These are phyloP conservation scores for Gracilaria domingensis DNA, from an alignment of 23 red algal genomes.

Conservation along the genomic window DNA sequence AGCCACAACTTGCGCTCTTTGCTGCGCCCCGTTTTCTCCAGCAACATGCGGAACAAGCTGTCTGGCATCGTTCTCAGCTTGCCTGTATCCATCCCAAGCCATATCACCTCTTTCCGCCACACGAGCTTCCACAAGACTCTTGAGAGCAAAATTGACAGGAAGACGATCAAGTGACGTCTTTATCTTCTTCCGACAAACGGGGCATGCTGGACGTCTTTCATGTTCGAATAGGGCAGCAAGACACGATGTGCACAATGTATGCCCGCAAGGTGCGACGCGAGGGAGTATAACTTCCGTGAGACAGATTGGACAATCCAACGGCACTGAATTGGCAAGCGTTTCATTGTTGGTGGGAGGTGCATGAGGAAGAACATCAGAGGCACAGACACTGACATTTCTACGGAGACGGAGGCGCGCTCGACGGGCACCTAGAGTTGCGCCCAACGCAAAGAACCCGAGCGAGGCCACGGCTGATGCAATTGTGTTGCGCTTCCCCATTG, in stretches of 20 bases:
- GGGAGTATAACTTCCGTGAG: slow-evolving; percentile 62
- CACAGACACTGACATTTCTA: not conserved
- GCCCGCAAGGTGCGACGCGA: slow-evolving; percentile 62
- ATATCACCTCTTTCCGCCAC: slow-evolving; percentile 33
- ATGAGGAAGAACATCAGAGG: not conserved
- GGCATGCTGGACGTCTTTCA: slow-evolving; percentile 61
- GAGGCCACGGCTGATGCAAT: slow-evolving; percentile 39
- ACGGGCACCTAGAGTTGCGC: slow-evolving; percentile 43
- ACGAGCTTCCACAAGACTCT: slow-evolving; percentile 55
- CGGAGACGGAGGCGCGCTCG: slow-evolving; percentile 26
- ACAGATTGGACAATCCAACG: slow-evolving; percentile 69
- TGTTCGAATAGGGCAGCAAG: slow-evolving; percentile 54
- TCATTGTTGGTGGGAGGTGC: not conserved
- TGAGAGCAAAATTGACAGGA: slow-evolving; percentile 72
- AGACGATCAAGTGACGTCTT: slow-evolving; percentile 32
- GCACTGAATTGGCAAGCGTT: not conserved
- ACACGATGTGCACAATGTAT: slow-evolving; percentile 68
- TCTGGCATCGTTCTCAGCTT: slow-evolving; percentile 54
- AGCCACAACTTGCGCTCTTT: slow-evolving; percentile 32
- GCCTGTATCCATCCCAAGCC: slow-evolving; percentile 45
- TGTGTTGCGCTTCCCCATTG: slow-evolving; percentile 52
- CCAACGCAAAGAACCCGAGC: slow-evolving; percentile 55
- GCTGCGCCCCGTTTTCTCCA: not conserved
- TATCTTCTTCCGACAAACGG: slow-evolving; percentile 69
- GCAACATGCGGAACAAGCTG: slow-evolving; percentile 1